A percentile compares a stretch with the other conserved stretches of the same genome.
These are phyloP conservation scores for Cordia subcordata DNA, from an alignment of 257 asterid species.

Conservation along the genomic window DNA sequence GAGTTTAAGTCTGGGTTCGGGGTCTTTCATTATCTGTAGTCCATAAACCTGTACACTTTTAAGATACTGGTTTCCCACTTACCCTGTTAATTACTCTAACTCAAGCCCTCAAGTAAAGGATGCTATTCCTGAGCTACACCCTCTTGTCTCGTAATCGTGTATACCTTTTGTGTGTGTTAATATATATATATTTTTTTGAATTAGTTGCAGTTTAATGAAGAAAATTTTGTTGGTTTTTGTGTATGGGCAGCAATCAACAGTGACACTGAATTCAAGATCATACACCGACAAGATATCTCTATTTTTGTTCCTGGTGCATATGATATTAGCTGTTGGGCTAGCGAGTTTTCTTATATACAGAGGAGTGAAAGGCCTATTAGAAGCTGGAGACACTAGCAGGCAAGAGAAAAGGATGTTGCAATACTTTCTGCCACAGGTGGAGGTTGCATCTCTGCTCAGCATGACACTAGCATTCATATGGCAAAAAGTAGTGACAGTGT, in stretches of 20 bases:
- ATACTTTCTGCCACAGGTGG: slow-evolving; percentile 83
- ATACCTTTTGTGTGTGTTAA: too few species aligned
- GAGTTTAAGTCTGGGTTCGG: too few species aligned
- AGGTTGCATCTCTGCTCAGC: slow-evolving; percentile 79
- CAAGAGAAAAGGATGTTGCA: slow-evolving; percentile 48
- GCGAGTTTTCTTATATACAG: slow-evolving; percentile 68
- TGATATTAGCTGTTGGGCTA: slow-evolving; percentile 53
- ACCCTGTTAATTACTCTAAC: too few species aligned
- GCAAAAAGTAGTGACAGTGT: slow-evolving; percentile 77
- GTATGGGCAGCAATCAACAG: slow-evolving; percentile 45
- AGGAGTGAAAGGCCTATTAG: slow-evolving; percentile 61
- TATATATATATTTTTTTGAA: too few species aligned
- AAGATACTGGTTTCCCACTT: too few species aligned
- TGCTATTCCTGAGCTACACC: too few species aligned
- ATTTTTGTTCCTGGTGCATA: slow-evolving; percentile 63
- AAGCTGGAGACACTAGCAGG: slow-evolving; percentile 43
- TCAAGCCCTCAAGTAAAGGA: too few species aligned
- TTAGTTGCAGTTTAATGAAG: not conserved
- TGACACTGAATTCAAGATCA: slow-evolving; percentile 65
- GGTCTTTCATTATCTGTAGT: too few species aligned
- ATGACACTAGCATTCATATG: slow-evolving; percentile 73
- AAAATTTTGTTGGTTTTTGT: slow-evolving; percentile 8
- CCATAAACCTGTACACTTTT: too few species aligned
- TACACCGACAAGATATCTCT: slow-evolving; percentile 90
- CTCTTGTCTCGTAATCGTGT: too few species aligned